A percentile compares a stretch with the other conserved stretches of the same genome.
These are phyloP conservation scores for Lyophyllum decastes DNA, from an alignment of 768 basidiomycete species.

Conservation along the genomic window DNA sequence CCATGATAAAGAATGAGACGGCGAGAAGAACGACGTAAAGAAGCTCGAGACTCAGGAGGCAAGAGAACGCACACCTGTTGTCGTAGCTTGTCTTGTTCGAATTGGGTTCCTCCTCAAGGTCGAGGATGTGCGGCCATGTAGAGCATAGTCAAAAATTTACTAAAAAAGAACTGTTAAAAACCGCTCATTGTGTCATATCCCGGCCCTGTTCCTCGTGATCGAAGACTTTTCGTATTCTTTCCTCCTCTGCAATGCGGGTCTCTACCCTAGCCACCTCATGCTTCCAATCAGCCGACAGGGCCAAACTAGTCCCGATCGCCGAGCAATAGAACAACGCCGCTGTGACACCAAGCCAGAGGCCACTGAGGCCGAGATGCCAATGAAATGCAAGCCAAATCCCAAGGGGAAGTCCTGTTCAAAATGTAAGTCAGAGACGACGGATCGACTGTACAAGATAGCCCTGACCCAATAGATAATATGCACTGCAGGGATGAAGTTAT, in stretches of 20 bases:
- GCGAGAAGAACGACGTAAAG: no score
- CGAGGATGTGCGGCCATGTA: no score
- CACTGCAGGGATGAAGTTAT: not conserved
- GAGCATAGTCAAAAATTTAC: no score
- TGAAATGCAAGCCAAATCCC: constrained; percentile 5
- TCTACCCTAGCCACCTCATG: constrained; percentile 7
- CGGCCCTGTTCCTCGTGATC: not conserved
- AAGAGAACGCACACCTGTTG: no score
- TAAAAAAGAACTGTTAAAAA: no score
- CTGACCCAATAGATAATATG: not conserved
- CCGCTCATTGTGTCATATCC: no score
- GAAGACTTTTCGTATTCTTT: not conserved
- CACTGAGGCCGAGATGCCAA: constrained; percentile 1
- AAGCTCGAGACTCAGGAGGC: no score
- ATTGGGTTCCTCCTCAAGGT: no score
- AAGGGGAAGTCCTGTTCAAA: not conserved
- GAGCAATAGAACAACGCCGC: constrained; percentile 1
- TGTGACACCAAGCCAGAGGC: constrained; percentile 10
- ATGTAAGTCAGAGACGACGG: not conserved
- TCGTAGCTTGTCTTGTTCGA: no score
- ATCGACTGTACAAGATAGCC: not conserved
- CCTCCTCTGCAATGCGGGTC: constrained; percentile 4
- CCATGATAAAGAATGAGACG: no score
- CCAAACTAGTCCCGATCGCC: not conserved
- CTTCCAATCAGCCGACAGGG: constrained; percentile 11